Conservation (phyloP, 306 rosid species). For the Quercus engelmannii region DNA sequence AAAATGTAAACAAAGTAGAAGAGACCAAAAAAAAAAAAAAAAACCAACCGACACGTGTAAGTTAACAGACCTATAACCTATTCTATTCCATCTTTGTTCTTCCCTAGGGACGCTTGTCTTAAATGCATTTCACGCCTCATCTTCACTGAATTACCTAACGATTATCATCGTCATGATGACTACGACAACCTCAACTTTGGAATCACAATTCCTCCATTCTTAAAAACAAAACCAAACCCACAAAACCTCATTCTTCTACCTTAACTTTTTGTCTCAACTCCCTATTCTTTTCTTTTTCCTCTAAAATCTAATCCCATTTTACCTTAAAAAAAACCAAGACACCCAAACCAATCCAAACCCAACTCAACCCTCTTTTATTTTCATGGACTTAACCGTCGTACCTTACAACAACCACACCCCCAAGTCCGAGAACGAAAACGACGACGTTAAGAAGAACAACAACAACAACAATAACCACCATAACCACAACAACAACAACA, state of each 20-base stretch:
- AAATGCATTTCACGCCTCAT: slow-evolving; percentile 16
- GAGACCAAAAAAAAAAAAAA: rapidly evolving
- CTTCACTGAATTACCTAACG: no score
- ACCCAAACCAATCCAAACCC: no score
- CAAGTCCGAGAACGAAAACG: slow-evolving; percentile 11
- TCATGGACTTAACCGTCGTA: slow-evolving; percentile 30
- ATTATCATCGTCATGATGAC: not conserved
- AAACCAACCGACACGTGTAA: slow-evolving; percentile 4
- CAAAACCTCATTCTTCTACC: no score
- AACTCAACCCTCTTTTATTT: not conserved
- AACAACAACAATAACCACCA: no score
- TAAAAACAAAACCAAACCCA: not conserved
- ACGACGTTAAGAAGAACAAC: slow-evolving; percentile 7
- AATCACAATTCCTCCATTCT: not conserved
- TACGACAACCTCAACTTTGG: not conserved
- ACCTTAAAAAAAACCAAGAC: not conserved
- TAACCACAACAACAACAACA: not conserved
- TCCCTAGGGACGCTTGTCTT: slow-evolving; percentile 5
- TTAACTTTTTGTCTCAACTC: not conserved
- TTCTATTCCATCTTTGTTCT: not conserved
- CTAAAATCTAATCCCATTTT: not conserved
- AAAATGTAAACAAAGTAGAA: no score
- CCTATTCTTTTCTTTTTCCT: not conserved
- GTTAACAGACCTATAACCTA: not conserved
- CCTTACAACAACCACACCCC: slow-evolving; percentile 16